Evolutionary conservation across 352 stramenopile genomes (phyloP).

Genomic region (Phytopythium vexans): DNA sequence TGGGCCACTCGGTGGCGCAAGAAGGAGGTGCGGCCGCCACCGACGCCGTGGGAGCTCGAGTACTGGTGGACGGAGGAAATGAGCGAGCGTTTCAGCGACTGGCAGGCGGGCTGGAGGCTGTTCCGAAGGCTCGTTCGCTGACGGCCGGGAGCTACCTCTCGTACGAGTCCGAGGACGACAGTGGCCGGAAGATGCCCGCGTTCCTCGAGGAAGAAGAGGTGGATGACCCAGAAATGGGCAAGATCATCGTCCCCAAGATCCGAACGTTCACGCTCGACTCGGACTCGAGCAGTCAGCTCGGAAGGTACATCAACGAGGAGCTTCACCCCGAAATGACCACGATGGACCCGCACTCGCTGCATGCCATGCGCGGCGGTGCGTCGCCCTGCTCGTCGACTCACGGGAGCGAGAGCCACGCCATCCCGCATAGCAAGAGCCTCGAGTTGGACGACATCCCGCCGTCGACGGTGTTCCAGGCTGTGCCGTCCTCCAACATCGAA

Average conservation of each 20-base stretch:
- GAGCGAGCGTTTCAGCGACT: slow-evolving; percentile 4
- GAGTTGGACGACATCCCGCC: slow-evolving; percentile 40
- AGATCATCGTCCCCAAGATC: slow-evolving; percentile 32
- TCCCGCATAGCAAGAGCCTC: slow-evolving; percentile 46
- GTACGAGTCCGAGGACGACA: slow-evolving; percentile 14
- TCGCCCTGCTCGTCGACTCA: slow-evolving; percentile 1
- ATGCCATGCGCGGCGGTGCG: slow-evolving; percentile 5
- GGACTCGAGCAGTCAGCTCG: slow-evolving; percentile 20
- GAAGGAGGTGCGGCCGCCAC: background rate
- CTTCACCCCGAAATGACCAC: slow-evolving; percentile 6
- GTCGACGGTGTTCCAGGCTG: slow-evolving; percentile 40
- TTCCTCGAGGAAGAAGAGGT: slow-evolving; percentile 4
- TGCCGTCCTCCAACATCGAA: slow-evolving; percentile 36
- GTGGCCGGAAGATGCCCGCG: slow-evolving; percentile 4
- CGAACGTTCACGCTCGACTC: slow-evolving; percentile 35
- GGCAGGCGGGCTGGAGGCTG: slow-evolving; percentile 2
- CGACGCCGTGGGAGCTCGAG: slow-evolving; percentile 3
- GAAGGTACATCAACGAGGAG: slow-evolving; percentile 35
- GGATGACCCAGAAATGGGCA: slow-evolving; percentile 7
- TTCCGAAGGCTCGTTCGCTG: slow-evolving; percentile 5
- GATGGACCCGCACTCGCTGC: slow-evolving; percentile 9
- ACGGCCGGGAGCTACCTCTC: background rate
- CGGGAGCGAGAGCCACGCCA: background rate
- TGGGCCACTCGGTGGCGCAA: background rate
- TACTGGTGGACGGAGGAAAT: slow-evolving; percentile 6